Conservation (phyloP, 768 basidiomycete genomes). For the Tricholoma bakamatsutake region DNA sequence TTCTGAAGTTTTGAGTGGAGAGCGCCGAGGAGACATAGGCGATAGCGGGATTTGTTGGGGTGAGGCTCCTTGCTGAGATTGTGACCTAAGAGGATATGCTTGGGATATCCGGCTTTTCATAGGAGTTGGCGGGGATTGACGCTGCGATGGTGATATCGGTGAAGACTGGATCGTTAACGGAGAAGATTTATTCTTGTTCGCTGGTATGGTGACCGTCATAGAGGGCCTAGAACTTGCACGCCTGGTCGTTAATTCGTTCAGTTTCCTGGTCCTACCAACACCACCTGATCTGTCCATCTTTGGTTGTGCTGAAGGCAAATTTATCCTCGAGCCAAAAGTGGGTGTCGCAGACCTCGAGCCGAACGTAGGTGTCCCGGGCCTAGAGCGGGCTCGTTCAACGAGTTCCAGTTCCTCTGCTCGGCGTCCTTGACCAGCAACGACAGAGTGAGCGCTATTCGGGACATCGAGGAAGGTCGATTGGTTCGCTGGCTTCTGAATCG, state of each 20-base stretch:
- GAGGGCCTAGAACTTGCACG: slow-evolving; percentile 20
- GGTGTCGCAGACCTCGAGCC: slow-evolving; percentile 55
- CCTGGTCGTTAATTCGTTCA: not conserved
- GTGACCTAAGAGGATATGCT: too few species aligned
- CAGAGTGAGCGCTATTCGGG: too few species aligned
- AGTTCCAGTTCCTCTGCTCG: slow-evolving; percentile 26
- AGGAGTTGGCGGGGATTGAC: too few species aligned
- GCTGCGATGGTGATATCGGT: slow-evolving; percentile 7
- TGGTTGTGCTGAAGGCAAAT: slow-evolving; percentile 41
- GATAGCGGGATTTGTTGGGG: too few species aligned
- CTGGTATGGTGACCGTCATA: slow-evolving; percentile 12
- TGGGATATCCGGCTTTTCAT: too few species aligned
- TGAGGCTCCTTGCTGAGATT: too few species aligned
- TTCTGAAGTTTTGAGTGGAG: too few species aligned
- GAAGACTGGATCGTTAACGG: slow-evolving; percentile 23
- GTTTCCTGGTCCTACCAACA: slow-evolving; percentile 10
- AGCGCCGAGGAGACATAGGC: too few species aligned
- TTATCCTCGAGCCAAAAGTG: slow-evolving; percentile 52
- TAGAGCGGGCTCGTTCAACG: slow-evolving; percentile 39
- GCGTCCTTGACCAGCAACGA: too few species aligned
- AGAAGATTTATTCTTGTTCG: slow-evolving; percentile 30
- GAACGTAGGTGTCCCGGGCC: too few species aligned
- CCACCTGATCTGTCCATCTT: slow-evolving; percentile 35
- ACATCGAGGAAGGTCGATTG: too few species aligned
- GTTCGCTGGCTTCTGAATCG: too few species aligned